Base-by-base conservation (phyloP, 2,329 filamentous ascomycete species). In the Ceratocystis destructans region DNA sequence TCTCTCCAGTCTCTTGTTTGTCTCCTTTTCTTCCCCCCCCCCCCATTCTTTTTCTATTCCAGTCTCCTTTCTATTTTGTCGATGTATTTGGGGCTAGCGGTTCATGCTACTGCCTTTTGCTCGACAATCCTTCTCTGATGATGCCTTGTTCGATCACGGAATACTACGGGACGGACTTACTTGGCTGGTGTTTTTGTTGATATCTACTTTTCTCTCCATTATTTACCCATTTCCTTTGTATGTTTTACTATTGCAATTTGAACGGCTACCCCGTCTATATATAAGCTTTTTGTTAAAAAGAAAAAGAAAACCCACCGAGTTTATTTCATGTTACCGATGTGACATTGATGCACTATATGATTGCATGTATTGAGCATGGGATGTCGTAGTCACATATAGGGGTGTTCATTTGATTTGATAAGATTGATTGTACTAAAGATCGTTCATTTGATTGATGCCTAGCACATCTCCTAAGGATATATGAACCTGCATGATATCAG, bases 101-200 rank as follows among this genome's bases (percentile, higher is more conserved):
- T 3, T 48, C 48, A 41, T 41, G 37, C 37, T 17, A 12, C 45
- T 48, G 12, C 61, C n/a, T 62, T 46, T 20, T 62, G 15, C 37
- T n/a, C 25, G 59, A 20, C 37, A 44, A 10, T 62, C 20, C n/a
- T n/a, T 50, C 22, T 31, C 25, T 41, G 55, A 59, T 31, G 55
- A 59, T 37, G 55, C 55, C 55, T 33, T 59, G 55, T 17, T 59
- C 31, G 55, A 59, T 62, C 61, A 48, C 61, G 61, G 61, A 62
- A 48, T 48, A 62, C 61, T 17, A 62, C 61, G 61, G 61, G 37
- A 62, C 61, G 62, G 28, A 50, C 37, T 64, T 64, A 64, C 25
- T 64, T 64, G 62, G 44, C 62, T 64, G 62, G 62, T 53, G 62
- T 50, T 64, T 48, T 53, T 50, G 28, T 50, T 37, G 17, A 28